A percentile compares a stretch with the other conserved stretches of the same genome.
Conservation (phyloP, 1,284 basidiomycete species). For the Hemileia vastatrix region DNA sequence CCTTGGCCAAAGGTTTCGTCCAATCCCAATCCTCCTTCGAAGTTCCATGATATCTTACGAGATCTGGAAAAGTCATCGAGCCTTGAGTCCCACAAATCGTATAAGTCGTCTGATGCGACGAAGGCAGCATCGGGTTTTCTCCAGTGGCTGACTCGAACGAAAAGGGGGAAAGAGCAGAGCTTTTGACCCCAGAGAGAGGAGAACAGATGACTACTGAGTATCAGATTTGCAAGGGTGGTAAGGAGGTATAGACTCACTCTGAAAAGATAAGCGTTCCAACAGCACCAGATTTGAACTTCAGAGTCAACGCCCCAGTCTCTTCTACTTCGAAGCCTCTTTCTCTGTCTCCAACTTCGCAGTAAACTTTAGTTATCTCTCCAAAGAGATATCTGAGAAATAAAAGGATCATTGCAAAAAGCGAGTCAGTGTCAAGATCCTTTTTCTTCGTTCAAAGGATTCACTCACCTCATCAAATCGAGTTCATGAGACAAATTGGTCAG, state of each 20-base stretch:
- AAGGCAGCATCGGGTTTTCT: slow-evolving; percentile 30
- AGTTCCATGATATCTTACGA: slow-evolving; percentile 24
- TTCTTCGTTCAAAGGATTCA: neutral
- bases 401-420: neutral
- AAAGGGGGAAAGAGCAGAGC: slow-evolving; percentile 27
- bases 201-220: neutral
- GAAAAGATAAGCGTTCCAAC: slow-evolving; percentile 33
- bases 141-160: slow-evolving; percentile 30
- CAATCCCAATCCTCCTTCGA: slow-evolving; percentile 1
- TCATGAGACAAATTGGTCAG: no score
- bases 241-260: slow-evolving; percentile 22
- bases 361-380: slow-evolving; percentile 29
- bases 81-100: slow-evolving; percentile 28
- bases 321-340: slow-evolving; percentile 28
- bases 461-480: no score
- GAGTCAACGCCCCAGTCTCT: slow-evolving; percentile 29
- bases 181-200: no score
- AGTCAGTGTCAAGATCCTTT: neutral
- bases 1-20: slow-evolving; percentile 21
- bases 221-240: neutral
- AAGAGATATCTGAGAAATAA: slow-evolving; percentile 25
- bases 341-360: slow-evolving; percentile 23
- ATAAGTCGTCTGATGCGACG: slow-evolving; percentile 24
- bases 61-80: slow-evolving; percentile 25
- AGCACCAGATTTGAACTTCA: slow-evolving; percentile 26